These are phyloP conservation scores for Mycosphaerella sp. DNA, from an alignment of 2,329 filamentous ascomycete genomes.

Conservation along the genomic window DNA sequence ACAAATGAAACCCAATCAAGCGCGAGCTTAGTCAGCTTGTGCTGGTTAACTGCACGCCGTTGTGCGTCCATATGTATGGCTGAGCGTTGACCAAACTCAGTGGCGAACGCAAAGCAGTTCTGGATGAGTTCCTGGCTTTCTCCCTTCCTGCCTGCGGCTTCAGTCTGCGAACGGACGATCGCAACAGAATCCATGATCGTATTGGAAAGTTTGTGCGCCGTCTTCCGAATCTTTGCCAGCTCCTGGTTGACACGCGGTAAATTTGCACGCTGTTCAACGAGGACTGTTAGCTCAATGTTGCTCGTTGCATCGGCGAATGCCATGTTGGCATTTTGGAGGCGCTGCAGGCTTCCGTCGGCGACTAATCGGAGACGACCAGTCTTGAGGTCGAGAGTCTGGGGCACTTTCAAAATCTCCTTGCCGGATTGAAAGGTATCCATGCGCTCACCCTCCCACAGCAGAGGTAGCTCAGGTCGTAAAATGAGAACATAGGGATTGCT, in stretches of 20 bases:
- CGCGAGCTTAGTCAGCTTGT: slow-evolving; percentile 86
- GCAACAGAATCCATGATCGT: slow-evolving; percentile 99
- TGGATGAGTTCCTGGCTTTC: slow-evolving; percentile 95
- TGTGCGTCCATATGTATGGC: slow-evolving; percentile 95
- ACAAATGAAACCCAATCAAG: slow-evolving; percentile 98
- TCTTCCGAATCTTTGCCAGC: slow-evolving; percentile 89
- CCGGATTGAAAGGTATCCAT: slow-evolving; percentile 44
- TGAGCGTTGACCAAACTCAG: slow-evolving; percentile 93
- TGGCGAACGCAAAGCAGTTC: slow-evolving; percentile 97
- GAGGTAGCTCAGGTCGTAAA: slow-evolving; percentile 69
- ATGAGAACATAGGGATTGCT: slow-evolving; percentile 80
- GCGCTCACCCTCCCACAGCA: slow-evolving; percentile 71
- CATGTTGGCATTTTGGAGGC: slow-evolving; percentile 70
- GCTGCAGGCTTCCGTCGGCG: slow-evolving; percentile 75
- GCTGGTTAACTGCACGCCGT: slow-evolving; percentile 90
- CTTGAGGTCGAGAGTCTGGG: slow-evolving; percentile 66
- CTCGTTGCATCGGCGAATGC: slow-evolving; percentile 75
- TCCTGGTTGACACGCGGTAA: slow-evolving; percentile 85
- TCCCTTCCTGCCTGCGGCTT: slow-evolving; percentile 49
- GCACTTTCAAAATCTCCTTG: slow-evolving; percentile 67
- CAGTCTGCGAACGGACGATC: slow-evolving; percentile 79
- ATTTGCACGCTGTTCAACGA: slow-evolving; percentile 89
- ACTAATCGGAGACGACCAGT: slow-evolving; percentile 80
- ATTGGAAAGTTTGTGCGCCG: slow-evolving; percentile 92
- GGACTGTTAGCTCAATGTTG: slow-evolving; percentile 77